A percentile compares a stretch with the other conserved stretches of the same genome.
Conservation (phyloP, 306 rosid genomes). For the Dalbergia cultrata region DNA sequence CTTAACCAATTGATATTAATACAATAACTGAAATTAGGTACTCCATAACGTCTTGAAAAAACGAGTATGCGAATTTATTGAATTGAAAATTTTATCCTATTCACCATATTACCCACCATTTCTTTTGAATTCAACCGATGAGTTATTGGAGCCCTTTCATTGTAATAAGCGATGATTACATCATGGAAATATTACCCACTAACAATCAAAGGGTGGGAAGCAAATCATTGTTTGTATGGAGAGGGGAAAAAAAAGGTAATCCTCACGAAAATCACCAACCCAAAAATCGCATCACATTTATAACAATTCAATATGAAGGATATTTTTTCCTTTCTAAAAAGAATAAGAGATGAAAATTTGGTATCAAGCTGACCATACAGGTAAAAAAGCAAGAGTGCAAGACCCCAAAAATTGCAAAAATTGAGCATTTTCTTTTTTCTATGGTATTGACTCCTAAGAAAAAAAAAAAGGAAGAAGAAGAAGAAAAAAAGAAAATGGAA, state of each 20-base stretch:
- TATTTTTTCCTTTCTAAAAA: neutral
- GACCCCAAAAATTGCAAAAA: neutral
- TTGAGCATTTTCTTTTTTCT: neutral
- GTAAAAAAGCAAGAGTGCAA: neutral
- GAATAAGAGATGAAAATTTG: neutral
- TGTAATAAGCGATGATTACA: constrained; percentile 17
- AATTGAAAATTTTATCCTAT: neutral
- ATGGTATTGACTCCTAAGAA: neutral
- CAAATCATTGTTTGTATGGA: constrained; percentile 2
- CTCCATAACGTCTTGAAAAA: neutral
- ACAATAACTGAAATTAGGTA: neutral
- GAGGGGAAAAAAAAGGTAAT: neutral
- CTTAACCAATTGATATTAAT: neutral
- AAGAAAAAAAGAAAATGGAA: neutral
- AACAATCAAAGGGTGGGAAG: constrained; percentile 1
- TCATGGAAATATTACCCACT: constrained; percentile 18
- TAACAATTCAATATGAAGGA: no score
- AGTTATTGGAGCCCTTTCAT: neutral
- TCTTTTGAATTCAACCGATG: neutral
- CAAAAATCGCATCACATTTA: neutral
- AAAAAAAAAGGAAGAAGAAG: neutral
- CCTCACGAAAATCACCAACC: constrained; percentile 11
- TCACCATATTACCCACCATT: neutral
- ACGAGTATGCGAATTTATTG: neutral
- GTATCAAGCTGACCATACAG: neutral